A percentile compares a stretch with the other conserved stretches of the same genome.
Evolutionary conservation across 768 basidiomycete species (phyloP).

Genomic region (Termitomyces sp.): DNA sequence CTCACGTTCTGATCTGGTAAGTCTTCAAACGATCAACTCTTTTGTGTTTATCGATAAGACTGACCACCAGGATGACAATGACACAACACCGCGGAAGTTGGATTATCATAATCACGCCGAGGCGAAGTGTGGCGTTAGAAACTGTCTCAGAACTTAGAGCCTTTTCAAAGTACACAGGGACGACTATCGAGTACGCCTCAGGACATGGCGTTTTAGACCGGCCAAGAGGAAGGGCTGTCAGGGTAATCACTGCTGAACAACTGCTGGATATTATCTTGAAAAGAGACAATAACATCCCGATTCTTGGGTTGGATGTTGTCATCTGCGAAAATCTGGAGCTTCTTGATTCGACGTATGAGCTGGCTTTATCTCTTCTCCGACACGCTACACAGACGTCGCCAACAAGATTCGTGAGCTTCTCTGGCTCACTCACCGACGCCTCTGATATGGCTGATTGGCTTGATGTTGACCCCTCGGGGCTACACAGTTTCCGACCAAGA

Average conservation of each 20-base stretch:
- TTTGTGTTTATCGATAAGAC: not conserved
- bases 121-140: slow-evolving; percentile 51
- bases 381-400: slow-evolving; percentile 55
- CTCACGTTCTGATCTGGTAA: slow-evolving; percentile 69
- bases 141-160: slow-evolving; percentile 46
- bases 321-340: slow-evolving; percentile 85
- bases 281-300: slow-evolving; percentile 20
- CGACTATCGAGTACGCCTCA: slow-evolving; percentile 33
- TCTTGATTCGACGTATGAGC: slow-evolving; percentile 76
- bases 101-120: slow-evolving; percentile 62
- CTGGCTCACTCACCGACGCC: slow-evolving; percentile 76
- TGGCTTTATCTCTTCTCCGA: slow-evolving; percentile 69
- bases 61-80: slow-evolving; percentile 48
- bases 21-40: slow-evolving; percentile 19
- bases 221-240: slow-evolving; percentile 40
- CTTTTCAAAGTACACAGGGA: slow-evolving; percentile 29
- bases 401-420: slow-evolving; percentile 73
- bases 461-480: slow-evolving; percentile 51
- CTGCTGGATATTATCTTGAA: slow-evolving; percentile 41
- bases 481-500: slow-evolving; percentile 75
- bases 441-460: slow-evolving; percentile 83
- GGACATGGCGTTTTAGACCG: slow-evolving; percentile 30
- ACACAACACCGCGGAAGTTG: slow-evolving; percentile 39
- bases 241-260: slow-evolving; percentile 49
- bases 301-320: slow-evolving; percentile 53